phyloP scores from a whole-genome alignment of 495 filamentous ascomycete genomes.

The Talaromyces ruber region DNA sequence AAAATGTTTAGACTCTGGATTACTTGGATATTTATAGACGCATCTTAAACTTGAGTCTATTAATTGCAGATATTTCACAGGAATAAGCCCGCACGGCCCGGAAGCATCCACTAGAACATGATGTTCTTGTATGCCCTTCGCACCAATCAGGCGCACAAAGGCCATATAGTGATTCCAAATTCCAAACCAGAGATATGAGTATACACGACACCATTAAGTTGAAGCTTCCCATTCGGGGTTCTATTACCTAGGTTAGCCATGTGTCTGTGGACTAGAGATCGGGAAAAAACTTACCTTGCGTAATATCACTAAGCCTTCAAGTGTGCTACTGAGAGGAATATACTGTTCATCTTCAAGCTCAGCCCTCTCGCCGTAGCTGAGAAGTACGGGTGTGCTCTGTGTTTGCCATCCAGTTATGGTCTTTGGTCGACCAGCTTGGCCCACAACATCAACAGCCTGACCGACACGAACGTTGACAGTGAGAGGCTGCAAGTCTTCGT shows the following conservation, averaged over 20 bases:
- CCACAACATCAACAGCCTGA: slow-evolving; percentile 96
- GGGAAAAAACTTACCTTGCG: slow-evolving; percentile 63
- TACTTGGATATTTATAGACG: neutral
- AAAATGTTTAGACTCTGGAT: neutral
- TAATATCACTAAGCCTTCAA: slow-evolving; percentile 94
- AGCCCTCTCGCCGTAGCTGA: slow-evolving; percentile 88
- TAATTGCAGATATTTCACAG: neutral
- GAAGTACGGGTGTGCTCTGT: slow-evolving; percentile 90
- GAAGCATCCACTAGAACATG: neutral
- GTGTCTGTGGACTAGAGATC: neutral
- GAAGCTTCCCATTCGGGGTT: slow-evolving; percentile 47
- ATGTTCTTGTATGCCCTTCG: neutral
- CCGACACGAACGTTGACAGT: slow-evolving; percentile 95
- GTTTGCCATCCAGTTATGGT: slow-evolving; percentile 99
- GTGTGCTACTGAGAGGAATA: slow-evolving; percentile 75
- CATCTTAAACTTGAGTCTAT: neutral
- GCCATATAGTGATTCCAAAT: neutral
- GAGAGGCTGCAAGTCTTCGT: slow-evolving; percentile 87
- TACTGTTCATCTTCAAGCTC: slow-evolving; percentile 98
- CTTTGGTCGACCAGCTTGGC: slow-evolving; percentile 93
- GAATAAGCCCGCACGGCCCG: neutral
- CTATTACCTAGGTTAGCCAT: slow-evolving; percentile 26
- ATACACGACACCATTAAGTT: slow-evolving; percentile 15
- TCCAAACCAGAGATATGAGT: neutral
- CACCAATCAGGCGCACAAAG: neutral